phyloP scores from a whole-genome alignment of 306 rosid genomes.

The Clitoria ternatea region DNA sequence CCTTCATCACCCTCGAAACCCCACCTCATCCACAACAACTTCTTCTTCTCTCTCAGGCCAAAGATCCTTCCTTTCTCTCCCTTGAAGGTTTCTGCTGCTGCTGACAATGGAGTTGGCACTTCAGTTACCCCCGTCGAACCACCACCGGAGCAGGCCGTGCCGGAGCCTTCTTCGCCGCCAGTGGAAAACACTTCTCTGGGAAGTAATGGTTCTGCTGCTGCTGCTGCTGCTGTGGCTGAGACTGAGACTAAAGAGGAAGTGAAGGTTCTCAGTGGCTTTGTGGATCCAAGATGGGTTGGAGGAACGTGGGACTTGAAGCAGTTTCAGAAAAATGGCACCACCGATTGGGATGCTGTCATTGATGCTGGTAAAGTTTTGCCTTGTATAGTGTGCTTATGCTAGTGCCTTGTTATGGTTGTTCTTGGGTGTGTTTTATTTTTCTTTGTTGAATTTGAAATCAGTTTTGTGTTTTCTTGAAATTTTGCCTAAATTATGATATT shows the following conservation, averaged over 20 bases:
- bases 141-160: conserved; percentile 20
- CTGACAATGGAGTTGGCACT: conserved; percentile 54
- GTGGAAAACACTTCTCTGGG: conserved; percentile 28
- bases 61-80: conserved; percentile 29
- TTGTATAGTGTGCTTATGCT: neutral
- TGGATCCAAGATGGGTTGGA: conserved; percentile 67
- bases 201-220: conserved; percentile 52
- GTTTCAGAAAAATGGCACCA: conserved; percentile 65
- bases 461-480: neutral
- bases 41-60: conserved; percentile 31
- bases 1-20: conserved; percentile 39
- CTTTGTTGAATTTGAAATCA: neutral
- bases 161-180: conserved; percentile 18
- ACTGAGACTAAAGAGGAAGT: conserved; percentile 35
- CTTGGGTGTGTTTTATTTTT: too few species aligned
- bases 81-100: conserved; percentile 39
- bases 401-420: neutral
- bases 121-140: conserved; percentile 36
- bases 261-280: conserved; percentile 35
- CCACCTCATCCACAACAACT: conserved; percentile 28
- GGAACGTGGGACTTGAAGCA: conserved; percentile 98
- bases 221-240: conserved; percentile 1
- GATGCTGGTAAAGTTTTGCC: conserved; percentile 69
- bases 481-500: neutral
- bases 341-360: conserved; percentile 96